Conservation (phyloP, 164 flowering plant species). For the Pachysandra terminalis region DNA sequence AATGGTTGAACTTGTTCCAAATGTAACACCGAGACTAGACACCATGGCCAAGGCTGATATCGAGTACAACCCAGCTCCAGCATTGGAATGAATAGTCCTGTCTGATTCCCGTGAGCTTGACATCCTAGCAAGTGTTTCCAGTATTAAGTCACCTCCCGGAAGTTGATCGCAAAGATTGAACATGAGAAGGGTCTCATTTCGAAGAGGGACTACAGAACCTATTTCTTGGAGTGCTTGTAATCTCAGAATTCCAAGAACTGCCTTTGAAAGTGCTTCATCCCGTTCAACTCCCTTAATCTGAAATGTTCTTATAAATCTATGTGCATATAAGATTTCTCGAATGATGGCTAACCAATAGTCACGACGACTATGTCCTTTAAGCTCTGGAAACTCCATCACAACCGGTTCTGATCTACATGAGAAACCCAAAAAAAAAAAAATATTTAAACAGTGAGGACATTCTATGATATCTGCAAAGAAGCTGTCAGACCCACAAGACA, state of each 20-base stretch:
- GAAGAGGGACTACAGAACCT: conserved; percentile 28
- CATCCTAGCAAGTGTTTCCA: conserved; percentile 74
- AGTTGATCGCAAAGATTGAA: conserved; percentile 85
- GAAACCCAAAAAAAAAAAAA: conserved; percentile 15
- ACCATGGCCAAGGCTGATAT: conserved; percentile 57
- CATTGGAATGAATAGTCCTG: conserved; percentile 22
- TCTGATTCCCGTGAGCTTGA: conserved; percentile 43
- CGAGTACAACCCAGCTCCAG: conserved; percentile 53
- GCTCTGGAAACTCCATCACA: conserved; percentile 88
- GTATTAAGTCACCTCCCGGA: conserved; percentile 91
- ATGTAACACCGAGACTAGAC: conserved; percentile 62
- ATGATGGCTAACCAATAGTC: conserved; percentile 93
- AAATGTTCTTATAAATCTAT: conserved; percentile 64
- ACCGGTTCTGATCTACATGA: conserved; percentile 79
- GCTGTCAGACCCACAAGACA: background rate
- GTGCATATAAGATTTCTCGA: conserved; percentile 70
- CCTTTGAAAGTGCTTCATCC: conserved; percentile 74
- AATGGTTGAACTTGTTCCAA: conserved; percentile 42
- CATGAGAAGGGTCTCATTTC: conserved; percentile 62
- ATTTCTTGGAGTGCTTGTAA: conserved; percentile 77
- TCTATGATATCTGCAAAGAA: background rate
- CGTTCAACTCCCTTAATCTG: conserved; percentile 51
- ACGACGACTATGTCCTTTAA: conserved; percentile 88
- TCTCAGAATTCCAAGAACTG: conserved; percentile 79
- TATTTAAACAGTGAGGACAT: background rate